A percentile compares a stretch with the other conserved stretches of the same genome.
phyloP scores from a whole-genome alignment of 306 rosid genomes.

The Heteromeles arbutifolia region DNA sequence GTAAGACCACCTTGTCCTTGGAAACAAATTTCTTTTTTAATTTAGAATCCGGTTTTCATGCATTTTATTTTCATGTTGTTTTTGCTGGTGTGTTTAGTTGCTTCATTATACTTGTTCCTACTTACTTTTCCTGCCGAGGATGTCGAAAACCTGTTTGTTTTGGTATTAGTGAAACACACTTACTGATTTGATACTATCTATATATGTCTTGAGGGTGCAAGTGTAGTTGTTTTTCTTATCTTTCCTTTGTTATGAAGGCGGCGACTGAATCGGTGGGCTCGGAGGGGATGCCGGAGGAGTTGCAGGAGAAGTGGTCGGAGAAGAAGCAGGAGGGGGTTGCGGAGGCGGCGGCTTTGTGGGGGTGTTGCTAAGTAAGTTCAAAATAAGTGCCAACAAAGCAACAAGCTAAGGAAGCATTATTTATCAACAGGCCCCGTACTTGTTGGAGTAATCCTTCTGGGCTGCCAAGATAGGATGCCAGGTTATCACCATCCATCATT shows the following conservation, averaged over 20 bases:
- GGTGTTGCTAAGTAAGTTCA: neutral
- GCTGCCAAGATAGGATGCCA: too few species aligned
- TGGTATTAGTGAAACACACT: neutral
- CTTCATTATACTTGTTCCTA: neutral
- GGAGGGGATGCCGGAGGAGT: too few species aligned
- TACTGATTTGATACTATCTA: neutral
- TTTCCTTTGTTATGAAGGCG: too few species aligned
- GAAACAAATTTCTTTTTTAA: neutral
- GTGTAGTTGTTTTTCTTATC: neutral
- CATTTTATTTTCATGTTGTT: too few species aligned
- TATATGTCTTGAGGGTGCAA: neutral
- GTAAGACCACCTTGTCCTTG: slow-evolving; percentile 1
- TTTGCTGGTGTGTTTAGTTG: too few species aligned
- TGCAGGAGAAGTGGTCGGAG: too few species aligned
- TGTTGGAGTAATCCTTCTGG: too few species aligned
- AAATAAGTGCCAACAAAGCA: neutral
- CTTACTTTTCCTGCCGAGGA: too few species aligned
- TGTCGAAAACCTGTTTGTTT: neutral
- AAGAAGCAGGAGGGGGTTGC: too few species aligned
- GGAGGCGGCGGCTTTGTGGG: too few species aligned
- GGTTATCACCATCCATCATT: too few species aligned
- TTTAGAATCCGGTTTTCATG: neutral
- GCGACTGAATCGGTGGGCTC: too few species aligned
- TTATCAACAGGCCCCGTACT: neutral
- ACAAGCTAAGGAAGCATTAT: neutral